Evolutionary conservation across 2,329 filamentous ascomycete genomes (phyloP).

Genomic region (Cladophialophora bantiana): DNA sequence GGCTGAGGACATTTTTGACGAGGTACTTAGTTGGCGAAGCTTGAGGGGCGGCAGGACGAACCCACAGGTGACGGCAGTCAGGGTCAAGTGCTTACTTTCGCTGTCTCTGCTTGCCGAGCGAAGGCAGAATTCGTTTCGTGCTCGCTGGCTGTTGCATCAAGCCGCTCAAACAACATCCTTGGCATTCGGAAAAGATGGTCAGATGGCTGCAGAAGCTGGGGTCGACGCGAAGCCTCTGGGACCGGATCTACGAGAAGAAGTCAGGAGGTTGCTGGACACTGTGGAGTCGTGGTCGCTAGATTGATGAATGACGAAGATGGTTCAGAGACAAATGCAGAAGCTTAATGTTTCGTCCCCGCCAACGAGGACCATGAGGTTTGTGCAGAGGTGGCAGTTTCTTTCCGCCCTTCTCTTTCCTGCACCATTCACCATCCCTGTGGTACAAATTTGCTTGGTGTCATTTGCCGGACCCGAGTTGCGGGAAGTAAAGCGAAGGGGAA

Average conservation of each 20-base stretch:
- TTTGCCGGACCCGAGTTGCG: not conserved
- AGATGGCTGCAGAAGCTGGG: not conserved
- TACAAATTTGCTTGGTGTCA: not conserved
- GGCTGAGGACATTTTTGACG: not conserved
- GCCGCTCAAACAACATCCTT: not conserved
- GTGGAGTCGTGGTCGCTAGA: not conserved
- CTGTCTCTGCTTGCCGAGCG: not conserved
- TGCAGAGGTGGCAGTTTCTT: not conserved
- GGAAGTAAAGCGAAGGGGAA: not conserved
- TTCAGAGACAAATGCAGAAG: not conserved
- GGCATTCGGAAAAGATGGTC: not conserved
- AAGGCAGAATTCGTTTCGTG: constrained; percentile 1
- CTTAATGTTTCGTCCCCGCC: not conserved
- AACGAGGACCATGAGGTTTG: not conserved
- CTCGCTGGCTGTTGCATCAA: constrained; percentile 1
- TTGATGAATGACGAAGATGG: not conserved
- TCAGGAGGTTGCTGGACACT: not conserved
- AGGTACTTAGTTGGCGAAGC: not conserved
- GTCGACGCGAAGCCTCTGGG: not conserved
- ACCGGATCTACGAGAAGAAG: not conserved
- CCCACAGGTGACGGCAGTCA: not conserved
- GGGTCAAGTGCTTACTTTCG: constrained; percentile 1
- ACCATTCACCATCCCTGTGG: not conserved
- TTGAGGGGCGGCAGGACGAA: not conserved
- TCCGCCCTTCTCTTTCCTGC: not conserved